Conservation (phyloP, 495 filamentous ascomycete genomes). For the Aspergillus diversus region DNA sequence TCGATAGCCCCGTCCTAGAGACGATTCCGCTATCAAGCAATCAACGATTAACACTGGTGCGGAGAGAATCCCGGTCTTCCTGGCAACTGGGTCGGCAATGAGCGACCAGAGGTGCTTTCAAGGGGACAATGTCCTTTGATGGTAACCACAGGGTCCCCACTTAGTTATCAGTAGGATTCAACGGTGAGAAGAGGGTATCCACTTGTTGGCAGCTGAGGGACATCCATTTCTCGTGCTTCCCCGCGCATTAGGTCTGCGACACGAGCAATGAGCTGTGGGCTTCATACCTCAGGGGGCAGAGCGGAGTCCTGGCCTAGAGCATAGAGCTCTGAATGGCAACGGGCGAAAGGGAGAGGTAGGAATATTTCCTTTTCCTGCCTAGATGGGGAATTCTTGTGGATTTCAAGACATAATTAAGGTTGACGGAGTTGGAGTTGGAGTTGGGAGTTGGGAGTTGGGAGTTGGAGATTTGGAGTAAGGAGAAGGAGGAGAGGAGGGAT, state of each 20-base stretch:
- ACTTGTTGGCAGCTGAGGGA: neutral
- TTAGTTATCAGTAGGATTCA: neutral
- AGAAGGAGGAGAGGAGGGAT: neutral
- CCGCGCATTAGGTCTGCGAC: neutral
- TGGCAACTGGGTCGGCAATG: neutral
- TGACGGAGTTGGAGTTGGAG: neutral
- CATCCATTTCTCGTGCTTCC: neutral
- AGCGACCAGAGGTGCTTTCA: neutral
- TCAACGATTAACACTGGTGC: neutral
- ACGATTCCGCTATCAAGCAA: neutral
- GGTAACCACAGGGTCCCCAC: neutral
- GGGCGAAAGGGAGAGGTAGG: neutral
- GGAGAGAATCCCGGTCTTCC: neutral
- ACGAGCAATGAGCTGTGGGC: neutral
- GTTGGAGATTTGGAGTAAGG: slow-evolving; percentile 7
- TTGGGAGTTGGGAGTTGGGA: slow-evolving; percentile 1
- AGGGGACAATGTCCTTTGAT: neutral
- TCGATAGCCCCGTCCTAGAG: neutral
- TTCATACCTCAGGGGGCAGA: neutral
- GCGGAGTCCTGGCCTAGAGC: neutral
- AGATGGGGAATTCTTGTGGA: neutral
- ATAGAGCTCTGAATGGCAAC: neutral
- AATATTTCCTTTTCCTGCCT: slow-evolving; percentile 1
- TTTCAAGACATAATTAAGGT: neutral
- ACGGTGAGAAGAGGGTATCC: neutral